phyloP scores from a whole-genome alignment of 805 yeast species.

The Priceomyces fermenticarens region DNA sequence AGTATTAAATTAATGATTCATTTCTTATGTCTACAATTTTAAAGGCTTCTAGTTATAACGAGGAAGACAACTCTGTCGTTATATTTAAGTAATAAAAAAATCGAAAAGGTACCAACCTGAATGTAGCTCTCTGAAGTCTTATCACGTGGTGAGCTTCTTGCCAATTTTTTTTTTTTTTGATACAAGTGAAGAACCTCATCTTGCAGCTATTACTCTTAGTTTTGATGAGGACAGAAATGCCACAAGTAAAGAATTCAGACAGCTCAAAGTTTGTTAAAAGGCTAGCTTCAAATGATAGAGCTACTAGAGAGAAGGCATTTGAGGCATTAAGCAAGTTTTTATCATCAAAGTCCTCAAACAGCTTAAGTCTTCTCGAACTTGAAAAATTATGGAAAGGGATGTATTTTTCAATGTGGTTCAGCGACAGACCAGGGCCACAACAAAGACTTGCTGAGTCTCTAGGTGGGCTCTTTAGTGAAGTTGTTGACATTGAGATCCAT shows the following conservation, averaged over 20 bases:
- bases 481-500: constrained; percentile 42
- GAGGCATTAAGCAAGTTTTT: constrained; percentile 61
- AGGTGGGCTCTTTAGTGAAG: constrained; percentile 52
- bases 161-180: too few relatives aligned
- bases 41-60: too few relatives aligned
- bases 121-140: too few relatives aligned
- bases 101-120: too few relatives aligned
- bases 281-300: constrained; percentile 79
- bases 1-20: too few relatives aligned
- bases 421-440: constrained; percentile 91
- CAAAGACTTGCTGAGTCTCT: constrained; percentile 75
- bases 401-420: constrained; percentile 93
- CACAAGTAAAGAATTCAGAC: constrained; percentile 11
- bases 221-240: constrained; percentile 7
- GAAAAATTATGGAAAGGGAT: constrained; percentile 96
- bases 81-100: too few relatives aligned
- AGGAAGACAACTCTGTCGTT: too few relatives aligned
- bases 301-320: constrained; percentile 71
- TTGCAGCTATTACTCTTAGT: too few relatives aligned
- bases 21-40: too few relatives aligned
- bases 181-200: too few relatives aligned
- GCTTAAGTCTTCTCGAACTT: constrained; percentile 51
- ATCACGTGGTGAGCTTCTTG: too few relatives aligned
- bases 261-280: constrained; percentile 67
- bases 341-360: constrained; percentile 35